Percentiles rank a stretch among this genome's conserved stretches.
These are phyloP conservation scores for Prunus campanulata DNA, from an alignment of 306 rosid genomes.

Conservation along the genomic window DNA sequence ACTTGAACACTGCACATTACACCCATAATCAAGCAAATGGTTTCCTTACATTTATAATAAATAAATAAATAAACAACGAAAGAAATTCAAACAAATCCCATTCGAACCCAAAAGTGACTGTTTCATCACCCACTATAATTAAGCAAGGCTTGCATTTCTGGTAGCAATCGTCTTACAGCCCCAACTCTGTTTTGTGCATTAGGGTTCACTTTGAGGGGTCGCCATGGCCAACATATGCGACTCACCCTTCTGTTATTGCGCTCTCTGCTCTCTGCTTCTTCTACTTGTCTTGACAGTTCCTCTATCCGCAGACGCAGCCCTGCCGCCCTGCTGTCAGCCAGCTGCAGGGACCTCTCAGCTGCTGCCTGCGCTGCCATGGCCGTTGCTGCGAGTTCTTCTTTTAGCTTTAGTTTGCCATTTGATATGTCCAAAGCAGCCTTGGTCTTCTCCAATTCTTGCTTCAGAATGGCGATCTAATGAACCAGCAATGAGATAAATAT, in stretches of 20 bases:
- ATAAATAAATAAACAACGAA: not conserved
- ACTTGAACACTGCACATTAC: not conserved
- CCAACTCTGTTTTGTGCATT: constrained; percentile 31
- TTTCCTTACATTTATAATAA: not conserved
- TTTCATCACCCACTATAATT: constrained; percentile 22
- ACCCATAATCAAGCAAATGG: not conserved
- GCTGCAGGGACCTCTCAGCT: constrained; percentile 69
- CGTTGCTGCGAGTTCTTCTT: constrained; percentile 67
- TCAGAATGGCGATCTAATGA: constrained; percentile 59
- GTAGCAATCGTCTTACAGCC: constrained; percentile 48
- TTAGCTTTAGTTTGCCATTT: constrained; percentile 60
- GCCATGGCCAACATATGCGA: constrained; percentile 88
- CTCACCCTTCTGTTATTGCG: constrained; percentile 41
- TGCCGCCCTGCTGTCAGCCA: constrained; percentile 63
- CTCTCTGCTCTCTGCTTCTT: constrained; percentile 67
- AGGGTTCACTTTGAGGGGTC: constrained; percentile 37
- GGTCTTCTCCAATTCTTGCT: constrained; percentile 76
- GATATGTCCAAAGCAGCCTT: constrained; percentile 58
- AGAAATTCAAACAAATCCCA: not conserved
- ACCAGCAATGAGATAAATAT: not conserved
- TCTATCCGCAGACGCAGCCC: constrained; percentile 56
- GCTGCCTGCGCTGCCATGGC: constrained; percentile 90
- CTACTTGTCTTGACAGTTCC: constrained; percentile 53
- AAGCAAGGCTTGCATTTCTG: constrained; percentile 78
- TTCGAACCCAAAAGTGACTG: not conserved